Evolutionary conservation across 768 basidiomycete genomes (phyloP).

Genomic region (Epithele typhae): DNA sequence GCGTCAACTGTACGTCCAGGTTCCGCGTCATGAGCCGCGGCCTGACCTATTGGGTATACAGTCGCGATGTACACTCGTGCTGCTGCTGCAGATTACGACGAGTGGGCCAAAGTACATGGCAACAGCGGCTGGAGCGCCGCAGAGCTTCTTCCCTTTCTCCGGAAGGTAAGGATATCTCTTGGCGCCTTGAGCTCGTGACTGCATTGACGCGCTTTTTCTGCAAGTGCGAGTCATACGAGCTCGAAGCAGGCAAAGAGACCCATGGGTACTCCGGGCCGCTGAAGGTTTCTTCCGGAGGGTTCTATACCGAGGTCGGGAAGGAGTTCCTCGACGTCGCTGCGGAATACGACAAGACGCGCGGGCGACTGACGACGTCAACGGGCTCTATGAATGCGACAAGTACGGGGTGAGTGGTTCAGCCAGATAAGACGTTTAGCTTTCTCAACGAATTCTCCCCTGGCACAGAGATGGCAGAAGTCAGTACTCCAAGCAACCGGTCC

Average conservation of each 20-base stretch:
- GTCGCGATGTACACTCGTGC: conserved; percentile 55
- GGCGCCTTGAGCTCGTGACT: too few relatives aligned
- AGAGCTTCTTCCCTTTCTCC: conserved; percentile 53
- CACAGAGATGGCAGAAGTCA: conserved; percentile 57
- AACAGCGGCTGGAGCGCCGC: conserved; percentile 62
- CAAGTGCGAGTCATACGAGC: conserved; percentile 38
- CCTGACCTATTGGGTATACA: not conserved
- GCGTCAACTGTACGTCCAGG: conserved; percentile 46
- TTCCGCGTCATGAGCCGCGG: not conserved
- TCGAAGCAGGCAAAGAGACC: conserved; percentile 22
- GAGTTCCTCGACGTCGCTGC: conserved; percentile 26
- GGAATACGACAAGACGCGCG: conserved; percentile 19
- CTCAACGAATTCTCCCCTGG: too few relatives aligned
- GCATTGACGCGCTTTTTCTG: not conserved
- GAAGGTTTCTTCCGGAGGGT: conserved; percentile 27
- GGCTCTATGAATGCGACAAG: conserved; percentile 20
- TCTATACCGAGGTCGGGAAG: conserved; percentile 17
- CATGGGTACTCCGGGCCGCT: conserved; percentile 49
- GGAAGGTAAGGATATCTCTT: conserved; percentile 37
- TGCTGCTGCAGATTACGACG: conserved; percentile 61
- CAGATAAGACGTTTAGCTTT: not conserved
- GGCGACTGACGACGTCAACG: conserved; percentile 20
- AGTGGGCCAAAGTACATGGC: conserved; percentile 47
- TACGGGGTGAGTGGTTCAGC: conserved; percentile 19
- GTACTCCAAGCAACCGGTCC: conserved; percentile 12